Evolutionary conservation across 2,329 filamentous ascomycete genomes (phyloP), one percentile per base, ranked within the genome.

Genomic region (Zasmidium citrigriseum): DNA sequence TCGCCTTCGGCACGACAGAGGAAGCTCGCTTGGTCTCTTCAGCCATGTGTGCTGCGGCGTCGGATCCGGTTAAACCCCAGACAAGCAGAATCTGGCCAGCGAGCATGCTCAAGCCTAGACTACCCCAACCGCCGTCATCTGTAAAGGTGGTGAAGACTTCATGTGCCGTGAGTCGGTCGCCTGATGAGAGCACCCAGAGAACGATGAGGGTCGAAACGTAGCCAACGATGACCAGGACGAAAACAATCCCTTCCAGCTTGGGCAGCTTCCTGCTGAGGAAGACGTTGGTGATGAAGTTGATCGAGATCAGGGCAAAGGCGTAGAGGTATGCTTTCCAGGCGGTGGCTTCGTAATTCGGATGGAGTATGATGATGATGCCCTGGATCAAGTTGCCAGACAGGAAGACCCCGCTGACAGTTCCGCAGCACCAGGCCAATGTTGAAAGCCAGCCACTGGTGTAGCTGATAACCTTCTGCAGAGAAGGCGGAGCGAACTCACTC

Each of bases 341-440:
- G 27, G 41, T 29, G 25, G 52, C 41, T 10, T 23, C 46, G 25
- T 52, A 63, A 27, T 25, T 41, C 10, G 62, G 55, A 27, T 52
- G 21, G 23, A 45, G 46, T 20, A 57, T 14, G 20, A 18, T 52
- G 49, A 52, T 52, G 22, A 57, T 18, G 18, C 41, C 53, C 41
- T 38, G 53, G 9, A 57, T 53, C 10, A 53, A 49, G 21, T 57
- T 57, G 18, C 49, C 55, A 4, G 54, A 21, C 9, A 81, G 72
- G 61, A 79, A 81, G 0, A 75, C 74, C 2, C 77, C 78, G 2
- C 76, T 77, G 12, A 79, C 79, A 22, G 75, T 75, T 11, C 77
- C 78, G 9, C 78, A 77, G 62, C 81, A 79, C 79, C 79, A 82
- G 10, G 75, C 76, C 7, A 82, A 64, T 0, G 77, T 76, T 0